phyloP scores from a whole-genome alignment of 148 eudicot species.

The Vaccinium corymbosum region DNA sequence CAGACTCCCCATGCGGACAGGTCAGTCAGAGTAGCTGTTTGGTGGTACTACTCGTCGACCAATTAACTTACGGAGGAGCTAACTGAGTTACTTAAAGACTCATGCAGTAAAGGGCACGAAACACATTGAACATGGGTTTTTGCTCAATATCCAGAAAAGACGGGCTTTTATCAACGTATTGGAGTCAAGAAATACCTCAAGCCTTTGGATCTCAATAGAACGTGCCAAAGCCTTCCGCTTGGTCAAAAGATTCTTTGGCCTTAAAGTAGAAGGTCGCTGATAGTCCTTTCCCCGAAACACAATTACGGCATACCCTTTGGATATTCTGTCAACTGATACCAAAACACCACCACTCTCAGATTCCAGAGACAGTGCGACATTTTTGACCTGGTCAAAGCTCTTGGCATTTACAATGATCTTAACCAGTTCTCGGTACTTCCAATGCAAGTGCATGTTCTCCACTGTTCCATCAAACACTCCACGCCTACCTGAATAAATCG shows the following conservation, averaged over 20 bases:
- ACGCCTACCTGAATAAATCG: slow-evolving; percentile 68
- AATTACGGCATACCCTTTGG: slow-evolving; percentile 88
- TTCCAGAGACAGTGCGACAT: slow-evolving; percentile 77
- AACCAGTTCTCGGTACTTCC: slow-evolving; percentile 92
- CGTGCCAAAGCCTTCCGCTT: slow-evolving; percentile 93
- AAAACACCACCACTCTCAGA: slow-evolving; percentile 94
- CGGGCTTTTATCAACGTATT: neutral
- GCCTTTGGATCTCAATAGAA: slow-evolving; percentile 93
- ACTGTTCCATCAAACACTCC: slow-evolving; percentile 97
- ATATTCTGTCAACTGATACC: slow-evolving; percentile 90
- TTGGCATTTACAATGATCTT: slow-evolving; percentile 74
- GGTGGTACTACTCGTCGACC: neutral
- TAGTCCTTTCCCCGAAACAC: slow-evolving; percentile 88
- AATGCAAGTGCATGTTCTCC: slow-evolving; percentile 99
- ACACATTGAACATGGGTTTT: neutral
- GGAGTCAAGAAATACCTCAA: slow-evolving; percentile 51
- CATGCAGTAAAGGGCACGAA: neutral
- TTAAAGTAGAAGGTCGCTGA: slow-evolving; percentile 60
- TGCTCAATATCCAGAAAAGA: neutral
- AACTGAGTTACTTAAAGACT: neutral
- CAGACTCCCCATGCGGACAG: neutral
- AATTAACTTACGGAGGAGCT: neutral
- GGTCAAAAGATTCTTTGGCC: slow-evolving; percentile 92
- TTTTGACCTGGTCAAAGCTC: slow-evolving; percentile 70
- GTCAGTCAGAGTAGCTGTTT: neutral